These are phyloP conservation scores for Dianthus caryophyllus DNA, from an alignment of 148 eudicot genomes.

Conservation along the genomic window DNA sequence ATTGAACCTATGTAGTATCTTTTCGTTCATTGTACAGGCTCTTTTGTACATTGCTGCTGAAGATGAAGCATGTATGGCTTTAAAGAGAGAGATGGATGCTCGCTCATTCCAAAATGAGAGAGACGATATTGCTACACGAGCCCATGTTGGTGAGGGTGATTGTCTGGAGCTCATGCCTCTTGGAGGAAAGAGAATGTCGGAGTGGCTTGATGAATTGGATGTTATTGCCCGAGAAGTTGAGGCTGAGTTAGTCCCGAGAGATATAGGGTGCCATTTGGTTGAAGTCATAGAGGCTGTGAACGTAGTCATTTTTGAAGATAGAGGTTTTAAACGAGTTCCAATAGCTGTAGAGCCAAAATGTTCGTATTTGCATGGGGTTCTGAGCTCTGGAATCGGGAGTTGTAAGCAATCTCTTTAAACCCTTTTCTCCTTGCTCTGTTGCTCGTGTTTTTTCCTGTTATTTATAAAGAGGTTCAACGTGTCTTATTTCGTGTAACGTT, in stretches of 20 bases:
- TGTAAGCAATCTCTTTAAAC: constrained; percentile 36
- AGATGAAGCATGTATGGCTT: constrained; percentile 77
- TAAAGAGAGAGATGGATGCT: constrained; percentile 64
- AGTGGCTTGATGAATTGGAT: constrained; percentile 79
- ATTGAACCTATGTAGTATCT: constrained; percentile 9
- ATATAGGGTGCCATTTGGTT: constrained; percentile 79
- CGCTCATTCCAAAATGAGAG: constrained; percentile 49
- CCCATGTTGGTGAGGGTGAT: constrained; percentile 40
- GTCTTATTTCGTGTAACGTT: constrained; percentile 12
- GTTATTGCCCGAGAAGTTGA: constrained; percentile 72
- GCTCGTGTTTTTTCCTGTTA: constrained; percentile 5
- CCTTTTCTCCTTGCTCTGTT: constrained; percentile 11
- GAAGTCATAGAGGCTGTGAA: constrained; percentile 93
- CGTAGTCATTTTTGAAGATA: constrained; percentile 63
- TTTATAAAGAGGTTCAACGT: not conserved
- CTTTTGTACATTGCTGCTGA: constrained; percentile 78
- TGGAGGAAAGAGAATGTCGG: constrained; percentile 61
- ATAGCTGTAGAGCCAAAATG: constrained; percentile 64
- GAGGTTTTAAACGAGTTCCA: constrained; percentile 70
- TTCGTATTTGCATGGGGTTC: constrained; percentile 73
- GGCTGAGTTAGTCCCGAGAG: constrained; percentile 76
- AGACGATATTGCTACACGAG: constrained; percentile 28
- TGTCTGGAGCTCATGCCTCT: constrained; percentile 53
- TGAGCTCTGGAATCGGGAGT: constrained; percentile 67
- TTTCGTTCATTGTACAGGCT: constrained; percentile 42